Conservation (phyloP, 768 basidiomycete genomes). For the Omphalotus guepiniiformis region DNA sequence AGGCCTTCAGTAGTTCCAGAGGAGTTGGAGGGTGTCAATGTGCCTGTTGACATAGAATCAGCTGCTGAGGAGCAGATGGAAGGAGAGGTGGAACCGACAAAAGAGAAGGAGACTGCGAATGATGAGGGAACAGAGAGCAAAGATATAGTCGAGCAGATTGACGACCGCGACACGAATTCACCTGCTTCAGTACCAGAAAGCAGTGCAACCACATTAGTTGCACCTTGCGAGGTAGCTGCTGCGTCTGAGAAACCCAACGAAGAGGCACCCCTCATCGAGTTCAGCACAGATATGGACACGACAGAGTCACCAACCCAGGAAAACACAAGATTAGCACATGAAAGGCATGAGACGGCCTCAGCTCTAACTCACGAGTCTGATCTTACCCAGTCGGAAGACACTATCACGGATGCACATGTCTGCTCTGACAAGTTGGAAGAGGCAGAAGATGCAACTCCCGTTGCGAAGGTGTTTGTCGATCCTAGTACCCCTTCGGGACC, state of each 20-base stretch:
- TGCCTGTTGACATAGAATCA: not conserved
- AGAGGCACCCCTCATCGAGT: not conserved
- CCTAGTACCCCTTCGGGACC: not conserved
- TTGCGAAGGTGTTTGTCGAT: not conserved
- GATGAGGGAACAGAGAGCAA: not conserved
- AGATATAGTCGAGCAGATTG: not conserved
- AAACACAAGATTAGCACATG: too few species aligned
- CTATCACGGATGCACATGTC: too few species aligned
- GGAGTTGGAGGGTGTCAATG: not conserved
- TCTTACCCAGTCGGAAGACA: not conserved
- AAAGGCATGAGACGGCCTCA: not conserved
- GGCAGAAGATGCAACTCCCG: too few species aligned
- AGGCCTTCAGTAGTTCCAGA: conserved; percentile 5
- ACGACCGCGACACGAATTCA: not conserved
- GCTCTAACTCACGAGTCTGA: not conserved
- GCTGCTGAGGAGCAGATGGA: not conserved
- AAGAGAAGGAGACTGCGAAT: not conserved
- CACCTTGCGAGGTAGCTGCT: not conserved
- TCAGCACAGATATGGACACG: not conserved
- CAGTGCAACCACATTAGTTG: not conserved
- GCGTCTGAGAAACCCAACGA: not conserved
- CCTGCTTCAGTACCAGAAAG: not conserved
- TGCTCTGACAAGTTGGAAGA: too few species aligned
- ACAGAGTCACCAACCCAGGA: not conserved
- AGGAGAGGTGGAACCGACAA: too few species aligned